These are phyloP conservation scores for Blastobotrys peoriensis DNA, from an alignment of 805 yeast species.

Conservation along the genomic window DNA sequence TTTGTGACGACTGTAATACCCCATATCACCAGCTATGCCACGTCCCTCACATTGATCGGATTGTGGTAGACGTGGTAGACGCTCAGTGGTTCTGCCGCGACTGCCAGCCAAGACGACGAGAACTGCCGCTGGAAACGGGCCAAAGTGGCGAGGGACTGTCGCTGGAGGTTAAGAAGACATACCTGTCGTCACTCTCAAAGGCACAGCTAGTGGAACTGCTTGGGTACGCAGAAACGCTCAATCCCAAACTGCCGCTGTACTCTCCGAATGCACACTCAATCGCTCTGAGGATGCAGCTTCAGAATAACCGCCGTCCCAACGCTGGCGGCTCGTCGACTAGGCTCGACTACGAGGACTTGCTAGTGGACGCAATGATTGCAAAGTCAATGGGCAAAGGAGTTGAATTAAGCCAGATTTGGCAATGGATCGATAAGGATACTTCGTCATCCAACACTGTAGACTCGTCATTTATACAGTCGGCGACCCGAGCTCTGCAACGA, in stretches of 20 bases:
- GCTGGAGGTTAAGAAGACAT: constrained; percentile 33
- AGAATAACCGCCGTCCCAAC: constrained; percentile 22
- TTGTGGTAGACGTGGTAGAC: constrained; percentile 35
- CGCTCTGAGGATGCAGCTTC: constrained; percentile 30
- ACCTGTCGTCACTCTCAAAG: constrained; percentile 32
- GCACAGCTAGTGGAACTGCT: constrained; percentile 36
- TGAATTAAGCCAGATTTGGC: constrained; percentile 22
- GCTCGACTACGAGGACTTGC: constrained; percentile 30
- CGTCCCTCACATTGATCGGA: constrained; percentile 34
- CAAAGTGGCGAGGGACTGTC: constrained; percentile 30
- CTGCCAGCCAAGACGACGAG: constrained; percentile 32
- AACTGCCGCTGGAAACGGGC: constrained; percentile 34
- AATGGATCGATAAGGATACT: constrained; percentile 25
- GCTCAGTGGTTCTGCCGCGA: constrained; percentile 37
- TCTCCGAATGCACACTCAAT: constrained; percentile 32
- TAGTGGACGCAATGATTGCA: constrained; percentile 29
- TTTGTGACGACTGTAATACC: constrained; percentile 36
- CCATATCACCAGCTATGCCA: constrained; percentile 38
- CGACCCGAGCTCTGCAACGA: constrained; percentile 33
- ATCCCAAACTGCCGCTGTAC: constrained; percentile 34
- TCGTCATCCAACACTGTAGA: constrained; percentile 24
- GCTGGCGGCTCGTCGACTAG: constrained; percentile 13
- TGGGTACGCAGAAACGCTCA: constrained; percentile 32
- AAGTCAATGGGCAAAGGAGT: constrained; percentile 27
- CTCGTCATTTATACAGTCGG: constrained; percentile 30